These are phyloP conservation scores for Testicularia cyperi DNA, from an alignment of 1,284 basidiomycete species.

Conservation along the genomic window DNA sequence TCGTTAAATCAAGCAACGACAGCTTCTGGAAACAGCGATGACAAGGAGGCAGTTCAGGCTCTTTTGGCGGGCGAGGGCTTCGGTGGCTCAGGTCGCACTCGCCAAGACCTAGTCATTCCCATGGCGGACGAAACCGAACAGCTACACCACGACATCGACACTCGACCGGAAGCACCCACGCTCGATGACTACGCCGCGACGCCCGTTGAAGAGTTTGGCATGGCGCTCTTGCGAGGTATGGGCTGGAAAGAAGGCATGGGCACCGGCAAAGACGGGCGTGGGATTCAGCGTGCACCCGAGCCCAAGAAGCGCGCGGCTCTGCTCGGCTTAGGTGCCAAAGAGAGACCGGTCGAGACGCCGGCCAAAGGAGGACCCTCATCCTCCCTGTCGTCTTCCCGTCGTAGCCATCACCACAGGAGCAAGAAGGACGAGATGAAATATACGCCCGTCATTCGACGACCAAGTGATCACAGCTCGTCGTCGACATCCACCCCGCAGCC, in stretches of 20 bases:
- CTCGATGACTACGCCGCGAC: slow-evolving; percentile 85
- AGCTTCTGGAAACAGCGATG: slow-evolving; percentile 1
- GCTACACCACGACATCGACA: slow-evolving; percentile 45
- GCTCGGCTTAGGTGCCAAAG: slow-evolving; percentile 56
- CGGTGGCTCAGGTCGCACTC: not conserved
- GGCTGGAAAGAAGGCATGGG: slow-evolving; percentile 85
- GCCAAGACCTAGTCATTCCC: slow-evolving; percentile 23
- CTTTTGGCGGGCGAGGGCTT: slow-evolving; percentile 22
- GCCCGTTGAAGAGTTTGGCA: slow-evolving; percentile 88
- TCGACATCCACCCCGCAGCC: no score
- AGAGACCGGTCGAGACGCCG: slow-evolving; percentile 16
- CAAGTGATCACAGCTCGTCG: no score
- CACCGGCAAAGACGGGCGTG: slow-evolving; percentile 62
- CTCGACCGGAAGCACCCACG: slow-evolving; percentile 63
- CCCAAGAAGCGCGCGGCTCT: slow-evolving; percentile 52
- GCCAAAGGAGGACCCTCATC: not conserved
- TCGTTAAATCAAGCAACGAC: not conserved
- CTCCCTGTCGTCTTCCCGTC: slow-evolving; percentile 21
- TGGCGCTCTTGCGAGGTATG: slow-evolving; percentile 92
- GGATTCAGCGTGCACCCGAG: slow-evolving; percentile 41
- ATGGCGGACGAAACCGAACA: slow-evolving; percentile 34
- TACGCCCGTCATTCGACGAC: no score
- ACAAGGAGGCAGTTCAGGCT: slow-evolving; percentile 37
- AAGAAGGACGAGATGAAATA: slow-evolving; percentile 13
- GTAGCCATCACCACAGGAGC: slow-evolving; percentile 63